These are phyloP conservation scores for Plasmodium sp. DNA, from an alignment of 169 alveolate genomes.

Conservation along the genomic window DNA sequence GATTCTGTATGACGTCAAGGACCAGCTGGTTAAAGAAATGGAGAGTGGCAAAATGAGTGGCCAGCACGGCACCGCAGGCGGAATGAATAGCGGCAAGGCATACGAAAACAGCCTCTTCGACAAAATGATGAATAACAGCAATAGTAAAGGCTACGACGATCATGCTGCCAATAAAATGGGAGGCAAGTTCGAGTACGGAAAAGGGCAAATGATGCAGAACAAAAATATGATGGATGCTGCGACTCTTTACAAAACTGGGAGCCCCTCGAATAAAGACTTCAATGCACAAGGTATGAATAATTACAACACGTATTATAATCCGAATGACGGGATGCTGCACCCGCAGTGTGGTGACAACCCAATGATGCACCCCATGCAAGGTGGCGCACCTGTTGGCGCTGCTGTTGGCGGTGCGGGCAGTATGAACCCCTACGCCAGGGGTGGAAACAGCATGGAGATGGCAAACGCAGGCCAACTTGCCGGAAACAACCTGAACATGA, in stretches of 20 bases:
- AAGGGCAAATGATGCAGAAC: neutral
- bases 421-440: neutral
- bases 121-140: slow-evolving; percentile 9
- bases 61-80: neutral
- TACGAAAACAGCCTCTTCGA: slow-evolving; percentile 1
- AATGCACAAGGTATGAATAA: slow-evolving; percentile 8
- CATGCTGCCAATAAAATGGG: neutral
- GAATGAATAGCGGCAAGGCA: neutral
- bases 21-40: slow-evolving; percentile 40
- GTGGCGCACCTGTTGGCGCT: neutral
- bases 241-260: neutral
- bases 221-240: slow-evolving; percentile 4
- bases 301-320: neutral
- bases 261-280: neutral
- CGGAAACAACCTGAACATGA: neutral
- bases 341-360: neutral
- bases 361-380: slow-evolving; percentile 6
- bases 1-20: slow-evolving; percentile 54
- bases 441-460: neutral
- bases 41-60: slow-evolving; percentile 5
- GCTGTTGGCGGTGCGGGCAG: neutral
- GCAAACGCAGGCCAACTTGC: neutral
- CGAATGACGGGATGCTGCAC: neutral
- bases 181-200: neutral
- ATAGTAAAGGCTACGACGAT: neutral